These are phyloP conservation scores for Russula sp. DNA, from an alignment of 768 basidiomycete genomes.

Conservation along the genomic window DNA sequence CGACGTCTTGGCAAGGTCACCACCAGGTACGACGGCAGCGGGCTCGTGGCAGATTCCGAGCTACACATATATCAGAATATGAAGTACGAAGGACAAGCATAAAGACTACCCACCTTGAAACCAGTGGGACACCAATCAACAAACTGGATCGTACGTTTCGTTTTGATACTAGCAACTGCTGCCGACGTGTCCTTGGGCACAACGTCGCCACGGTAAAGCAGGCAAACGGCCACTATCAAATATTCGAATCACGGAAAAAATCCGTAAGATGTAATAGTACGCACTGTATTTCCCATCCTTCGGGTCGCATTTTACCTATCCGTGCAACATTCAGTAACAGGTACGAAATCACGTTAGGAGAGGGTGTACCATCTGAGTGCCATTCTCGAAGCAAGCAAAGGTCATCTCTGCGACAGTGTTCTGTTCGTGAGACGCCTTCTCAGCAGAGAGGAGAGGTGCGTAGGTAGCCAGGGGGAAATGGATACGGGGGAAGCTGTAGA, in stretches of 20 bases:
- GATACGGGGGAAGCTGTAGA: constrained; percentile 85
- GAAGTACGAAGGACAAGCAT: not conserved
- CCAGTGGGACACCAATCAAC: constrained; percentile 99
- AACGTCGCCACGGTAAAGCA: constrained; percentile 94
- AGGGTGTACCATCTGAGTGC: constrained; percentile 79
- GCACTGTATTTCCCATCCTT: constrained; percentile 97
- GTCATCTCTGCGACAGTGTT: constrained; percentile 99
- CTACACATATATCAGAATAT: constrained; percentile 42
- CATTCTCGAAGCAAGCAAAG: constrained; percentile 93
- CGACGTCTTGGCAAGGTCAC: constrained; percentile 91
- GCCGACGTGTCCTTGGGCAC: constrained; percentile 95
- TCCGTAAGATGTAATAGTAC: constrained; percentile 35
- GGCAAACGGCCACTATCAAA: constrained; percentile 76
- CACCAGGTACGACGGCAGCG: constrained; percentile 85
- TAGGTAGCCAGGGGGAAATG: constrained; percentile 98
- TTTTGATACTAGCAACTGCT: constrained; percentile 92
- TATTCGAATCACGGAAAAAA: not conserved
- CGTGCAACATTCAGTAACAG: not conserved
- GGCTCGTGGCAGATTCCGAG: constrained; percentile 98
- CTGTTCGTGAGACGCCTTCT: constrained; percentile 94
- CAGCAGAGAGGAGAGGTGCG: constrained; percentile 91
- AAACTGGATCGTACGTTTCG: constrained; percentile 96
- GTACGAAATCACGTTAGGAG: constrained; percentile 2
- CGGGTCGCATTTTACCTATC: constrained; percentile 80
- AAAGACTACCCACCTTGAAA: constrained; percentile 60